Base-by-base conservation (phyloP, 2,329 filamentous ascomycete species). In the Thelonectria rubi region DNA sequence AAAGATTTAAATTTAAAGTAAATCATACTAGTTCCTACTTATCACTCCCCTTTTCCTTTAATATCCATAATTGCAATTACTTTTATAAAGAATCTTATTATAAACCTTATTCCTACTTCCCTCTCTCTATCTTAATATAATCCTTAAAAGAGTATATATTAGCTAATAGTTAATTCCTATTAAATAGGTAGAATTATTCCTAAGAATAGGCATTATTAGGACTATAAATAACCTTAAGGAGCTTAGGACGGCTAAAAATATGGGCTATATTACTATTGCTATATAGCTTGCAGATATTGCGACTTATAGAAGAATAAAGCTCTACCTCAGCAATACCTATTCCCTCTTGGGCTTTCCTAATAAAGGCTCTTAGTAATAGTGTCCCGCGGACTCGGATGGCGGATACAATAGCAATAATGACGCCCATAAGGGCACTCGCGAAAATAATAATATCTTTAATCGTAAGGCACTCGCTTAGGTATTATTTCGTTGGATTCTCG, bases 231-330 rank as follows among this genome's bases (percentile, higher is more conserved):
- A 42, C 7, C 17, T 77, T 73, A 2, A 77, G 63, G 3, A 79
- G 65, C 26, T 72, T 70, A 0, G 75, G 72, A 1, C 69, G 67
- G 0, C 77, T 76, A 32, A 79, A 60, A 0, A 75, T 69, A 5
- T 77, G 69, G 5, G 69, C 62, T 15, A 79, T 72, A 5, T 68
- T 69, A 1, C 73, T 68, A 1, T 72, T 73, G 49, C 74, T 71
- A 60, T 65, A 80, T 0, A 80, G 62, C 46, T 56, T 42, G n/a
- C 53, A 48, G 3, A 79, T 76, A 32, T 79, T 74, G 0, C 62
- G 63, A 3, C 72, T 76, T 0, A 78, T 81, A 0, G 78, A 81
- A 0, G 78, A 74, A 65, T 76, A 78, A 1, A 82, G 58, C 43
- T 82, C 79, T 0, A 72, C 67, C 51, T 82, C 79, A 0, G 68